phyloP scores from a whole-genome alignment of 169 alveolate genomes.

The Eimeria sp. region DNA sequence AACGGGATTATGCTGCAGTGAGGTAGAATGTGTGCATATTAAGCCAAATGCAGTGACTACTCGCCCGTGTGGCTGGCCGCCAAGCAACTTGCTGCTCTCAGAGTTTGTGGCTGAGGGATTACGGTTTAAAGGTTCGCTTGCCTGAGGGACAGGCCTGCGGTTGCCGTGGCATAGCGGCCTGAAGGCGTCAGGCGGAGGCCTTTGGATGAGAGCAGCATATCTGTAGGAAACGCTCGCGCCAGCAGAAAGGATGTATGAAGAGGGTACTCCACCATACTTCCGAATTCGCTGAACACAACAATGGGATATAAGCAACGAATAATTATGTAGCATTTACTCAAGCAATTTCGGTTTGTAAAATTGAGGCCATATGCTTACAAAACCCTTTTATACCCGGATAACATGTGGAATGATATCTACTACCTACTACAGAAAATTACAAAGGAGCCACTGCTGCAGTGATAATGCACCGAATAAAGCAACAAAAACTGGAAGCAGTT shows the following conservation, averaged over 20 bases:
- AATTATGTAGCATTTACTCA: too few relatives aligned
- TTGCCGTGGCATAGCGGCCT: slow-evolving; percentile 73
- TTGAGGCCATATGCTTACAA: too few relatives aligned
- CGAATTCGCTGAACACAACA: slow-evolving; percentile 67
- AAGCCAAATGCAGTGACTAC: not conserved
- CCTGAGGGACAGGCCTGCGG: slow-evolving; percentile 72
- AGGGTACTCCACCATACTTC: slow-evolving; percentile 75
- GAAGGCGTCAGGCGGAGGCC: slow-evolving; percentile 76
- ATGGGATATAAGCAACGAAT: not conserved
- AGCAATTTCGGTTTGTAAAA: too few relatives aligned
- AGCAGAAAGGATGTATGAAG: slow-evolving; percentile 71
- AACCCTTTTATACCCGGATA: too few relatives aligned
- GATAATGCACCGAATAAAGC: not conserved
- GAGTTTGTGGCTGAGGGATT: not conserved
- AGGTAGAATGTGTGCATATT: not conserved
- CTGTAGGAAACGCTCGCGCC: slow-evolving; percentile 74
- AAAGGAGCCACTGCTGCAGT: not conserved
- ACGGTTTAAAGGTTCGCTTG: not conserved
- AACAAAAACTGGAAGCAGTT: not conserved
- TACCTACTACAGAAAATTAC: not conserved
- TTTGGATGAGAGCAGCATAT: slow-evolving; percentile 32
- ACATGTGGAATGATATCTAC: not conserved
- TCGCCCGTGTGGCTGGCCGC: not conserved
- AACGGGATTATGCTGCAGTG: not conserved
- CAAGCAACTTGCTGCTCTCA: not conserved